Conservation (phyloP, 2,329 filamentous ascomycete genomes). For the Purpureocillium takamizusanense region DNA sequence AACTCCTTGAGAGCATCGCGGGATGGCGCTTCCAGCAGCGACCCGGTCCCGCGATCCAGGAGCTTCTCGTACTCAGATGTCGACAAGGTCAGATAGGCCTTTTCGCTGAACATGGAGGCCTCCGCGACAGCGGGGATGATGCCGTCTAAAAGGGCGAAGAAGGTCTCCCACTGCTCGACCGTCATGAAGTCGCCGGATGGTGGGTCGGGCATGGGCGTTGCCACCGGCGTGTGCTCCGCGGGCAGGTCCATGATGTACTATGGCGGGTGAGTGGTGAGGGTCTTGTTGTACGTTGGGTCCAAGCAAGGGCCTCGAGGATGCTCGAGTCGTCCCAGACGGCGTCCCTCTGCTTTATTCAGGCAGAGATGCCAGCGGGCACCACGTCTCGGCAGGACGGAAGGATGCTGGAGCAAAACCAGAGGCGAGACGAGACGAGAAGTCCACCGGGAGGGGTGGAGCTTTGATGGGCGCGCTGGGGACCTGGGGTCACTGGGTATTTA, state of each 20-base stretch:
- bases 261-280: no score
- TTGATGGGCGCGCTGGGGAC: no score
- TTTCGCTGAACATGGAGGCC: constrained; percentile 20
- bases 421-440: no score
- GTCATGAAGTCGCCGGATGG: constrained; percentile 29
- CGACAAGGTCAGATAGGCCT: constrained; percentile 31
- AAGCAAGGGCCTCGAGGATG: no score
- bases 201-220: constrained; percentile 14
- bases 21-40: constrained; percentile 27
- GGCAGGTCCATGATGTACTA: background rate
- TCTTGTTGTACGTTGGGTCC: no score
- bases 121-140: constrained; percentile 49
- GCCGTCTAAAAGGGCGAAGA: constrained; percentile 48
- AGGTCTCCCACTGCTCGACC: constrained; percentile 42
- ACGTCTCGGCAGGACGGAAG: background rate
- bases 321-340: no score
- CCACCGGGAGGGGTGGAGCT: no score
- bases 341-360: no score
- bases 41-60: constrained; percentile 26
- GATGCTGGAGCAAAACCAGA: background rate
- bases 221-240: constrained; percentile 1
- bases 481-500: no score
- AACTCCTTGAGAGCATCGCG: constrained; percentile 39
- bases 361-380: no score
- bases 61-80: constrained; percentile 40